Evolutionary conservation across 1,284 basidiomycete species (phyloP).

Genomic region (Kalmanozyma brasiliensis): DNA sequence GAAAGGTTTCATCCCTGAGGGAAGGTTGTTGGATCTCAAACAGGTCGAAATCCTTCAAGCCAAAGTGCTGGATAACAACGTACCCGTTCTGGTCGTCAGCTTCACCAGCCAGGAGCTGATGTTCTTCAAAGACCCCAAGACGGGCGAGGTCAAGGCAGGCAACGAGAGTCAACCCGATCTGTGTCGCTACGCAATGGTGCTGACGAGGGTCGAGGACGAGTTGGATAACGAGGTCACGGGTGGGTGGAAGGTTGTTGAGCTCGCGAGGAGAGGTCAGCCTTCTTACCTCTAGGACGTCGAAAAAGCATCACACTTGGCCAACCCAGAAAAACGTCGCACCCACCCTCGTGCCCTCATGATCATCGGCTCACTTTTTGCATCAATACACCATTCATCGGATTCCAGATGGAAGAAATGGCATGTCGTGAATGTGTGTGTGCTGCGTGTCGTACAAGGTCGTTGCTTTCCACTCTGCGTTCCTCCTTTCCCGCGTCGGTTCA

Average conservation of each 20-base stretch:
- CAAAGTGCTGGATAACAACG: constrained; percentile 76
- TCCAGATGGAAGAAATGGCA: too few species aligned
- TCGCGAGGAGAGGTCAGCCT: constrained; percentile 49
- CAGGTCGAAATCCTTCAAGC: constrained; percentile 64
- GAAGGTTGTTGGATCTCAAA: constrained; percentile 61
- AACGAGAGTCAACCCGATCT: constrained; percentile 89
- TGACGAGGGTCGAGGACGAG: constrained; percentile 79
- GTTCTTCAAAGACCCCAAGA: constrained; percentile 88
- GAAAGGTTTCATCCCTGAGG: constrained; percentile 76
- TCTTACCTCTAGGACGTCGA: constrained; percentile 50
- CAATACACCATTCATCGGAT: too few species aligned
- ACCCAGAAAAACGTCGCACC: too few species aligned
- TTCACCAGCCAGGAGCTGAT: constrained; percentile 95
- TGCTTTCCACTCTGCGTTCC: too few species aligned
- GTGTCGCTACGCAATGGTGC: constrained; percentile 89
- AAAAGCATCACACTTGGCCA: too few species aligned
- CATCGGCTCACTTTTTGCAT: too few species aligned
- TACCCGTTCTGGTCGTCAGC: constrained; percentile 92
- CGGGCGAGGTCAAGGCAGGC: constrained; percentile 84
- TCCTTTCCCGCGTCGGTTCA: too few species aligned
- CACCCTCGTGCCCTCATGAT: too few species aligned
- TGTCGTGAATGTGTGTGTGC: not conserved
- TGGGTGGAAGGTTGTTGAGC: constrained; percentile 92
- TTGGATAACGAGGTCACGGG: constrained; percentile 83
- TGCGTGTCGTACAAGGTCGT: too few species aligned